These are phyloP conservation scores for Gynandropsis gynandra DNA, from an alignment of 345 rosid genomes.

Conservation along the genomic window DNA sequence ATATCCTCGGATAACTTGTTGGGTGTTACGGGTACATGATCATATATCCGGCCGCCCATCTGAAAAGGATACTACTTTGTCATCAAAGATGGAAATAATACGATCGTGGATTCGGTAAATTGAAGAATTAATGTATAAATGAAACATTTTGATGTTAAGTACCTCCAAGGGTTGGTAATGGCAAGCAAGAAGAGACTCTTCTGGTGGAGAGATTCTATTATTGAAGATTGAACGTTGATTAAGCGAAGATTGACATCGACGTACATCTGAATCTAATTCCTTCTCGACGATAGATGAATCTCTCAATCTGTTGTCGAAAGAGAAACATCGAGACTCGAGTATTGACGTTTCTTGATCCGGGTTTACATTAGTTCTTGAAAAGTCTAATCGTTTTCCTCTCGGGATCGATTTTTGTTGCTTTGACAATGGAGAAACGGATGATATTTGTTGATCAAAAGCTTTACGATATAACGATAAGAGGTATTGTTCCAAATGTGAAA, in stretches of 20 bases:
- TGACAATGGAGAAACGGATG: conserved; percentile 38
- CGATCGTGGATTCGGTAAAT: too few species aligned
- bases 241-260: conserved; percentile 76
- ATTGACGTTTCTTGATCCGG: neutral
- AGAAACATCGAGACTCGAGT: conserved; percentile 21
- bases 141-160: too few species aligned
- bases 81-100: conserved; percentile 90
- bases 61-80: too few species aligned
- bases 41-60: conserved; percentile 77
- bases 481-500: conserved; percentile 79
- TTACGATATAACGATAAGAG: conserved; percentile 82
- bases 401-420: conserved; percentile 43
- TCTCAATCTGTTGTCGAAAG: too few species aligned
- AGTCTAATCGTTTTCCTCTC: conserved; percentile 35
- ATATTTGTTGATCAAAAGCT: conserved; percentile 73
- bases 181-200: conserved; percentile 49
- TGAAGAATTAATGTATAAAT: too few species aligned
- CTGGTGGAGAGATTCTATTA: conserved; percentile 41
- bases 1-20: conserved; percentile 92
- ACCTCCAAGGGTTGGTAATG: conserved; percentile 61
- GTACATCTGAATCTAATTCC: conserved; percentile 38
- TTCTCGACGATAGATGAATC: too few species aligned
- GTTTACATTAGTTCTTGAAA: conserved; percentile 18
- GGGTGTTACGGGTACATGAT: conserved; percentile 77
- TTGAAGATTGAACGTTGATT: conserved; percentile 58